Evolutionary conservation across 345 rosid species (phyloP).

Genomic region (Populus ilicifolia): DNA sequence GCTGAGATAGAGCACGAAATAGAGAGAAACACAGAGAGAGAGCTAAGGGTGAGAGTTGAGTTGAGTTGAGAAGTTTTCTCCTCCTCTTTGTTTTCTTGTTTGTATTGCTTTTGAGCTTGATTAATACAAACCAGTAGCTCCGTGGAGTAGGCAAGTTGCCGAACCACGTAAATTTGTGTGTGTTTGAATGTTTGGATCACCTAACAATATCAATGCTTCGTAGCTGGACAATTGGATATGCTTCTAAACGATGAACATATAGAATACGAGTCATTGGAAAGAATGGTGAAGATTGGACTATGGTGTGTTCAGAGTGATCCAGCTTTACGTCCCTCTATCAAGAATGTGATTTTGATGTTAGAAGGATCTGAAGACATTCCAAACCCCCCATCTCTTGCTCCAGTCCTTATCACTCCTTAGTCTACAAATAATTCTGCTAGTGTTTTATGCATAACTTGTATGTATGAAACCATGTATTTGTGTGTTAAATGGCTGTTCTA

Average conservation of each 20-base stretch:
- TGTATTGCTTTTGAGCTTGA: too few species aligned
- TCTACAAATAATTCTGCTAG: neutral
- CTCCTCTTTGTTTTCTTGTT: too few species aligned
- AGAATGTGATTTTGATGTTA: conserved; percentile 10
- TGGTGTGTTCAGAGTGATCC: conserved; percentile 16
- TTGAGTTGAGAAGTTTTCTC: too few species aligned
- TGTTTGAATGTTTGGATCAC: too few species aligned
- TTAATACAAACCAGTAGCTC: too few species aligned
- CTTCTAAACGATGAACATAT: conserved; percentile 13
- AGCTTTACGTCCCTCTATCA: conserved; percentile 7
- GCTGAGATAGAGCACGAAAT: too few species aligned
- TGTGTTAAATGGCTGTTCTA: neutral
- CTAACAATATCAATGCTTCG: conserved; percentile 20
- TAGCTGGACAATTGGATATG: conserved; percentile 6
- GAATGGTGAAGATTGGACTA: conserved; percentile 11
- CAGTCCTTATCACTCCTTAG: neutral
- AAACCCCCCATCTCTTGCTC: neutral
- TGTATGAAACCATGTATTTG: neutral
- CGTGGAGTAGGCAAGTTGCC: too few species aligned
- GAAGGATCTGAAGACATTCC: conserved; percentile 6
- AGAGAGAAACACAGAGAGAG: too few species aligned
- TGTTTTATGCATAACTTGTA: neutral
- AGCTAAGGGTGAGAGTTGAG: too few species aligned
- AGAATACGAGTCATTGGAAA: neutral
- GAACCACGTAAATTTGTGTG: too few species aligned